Conservation (phyloP, 2,329 filamentous ascomycete genomes). For the Biscogniauxia mediterranea region DNA sequence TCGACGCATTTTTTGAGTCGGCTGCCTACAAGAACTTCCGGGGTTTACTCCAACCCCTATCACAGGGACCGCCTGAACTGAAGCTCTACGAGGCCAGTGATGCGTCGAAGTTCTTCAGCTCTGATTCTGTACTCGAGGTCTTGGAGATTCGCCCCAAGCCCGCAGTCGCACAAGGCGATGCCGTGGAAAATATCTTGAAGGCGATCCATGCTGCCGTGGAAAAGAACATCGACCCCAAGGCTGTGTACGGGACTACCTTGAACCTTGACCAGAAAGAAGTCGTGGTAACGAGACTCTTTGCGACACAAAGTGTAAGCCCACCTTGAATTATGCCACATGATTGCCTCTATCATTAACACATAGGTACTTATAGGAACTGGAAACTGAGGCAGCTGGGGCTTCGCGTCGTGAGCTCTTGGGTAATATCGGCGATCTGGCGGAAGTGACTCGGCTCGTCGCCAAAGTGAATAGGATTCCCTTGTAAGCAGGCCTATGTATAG, state of each 20-base stretch:
- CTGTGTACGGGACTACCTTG: slow-evolving; percentile 12
- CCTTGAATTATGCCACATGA: neutral
- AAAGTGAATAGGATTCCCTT: slow-evolving; percentile 9
- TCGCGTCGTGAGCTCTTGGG: slow-evolving; percentile 4
- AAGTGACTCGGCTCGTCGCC: slow-evolving; percentile 13
- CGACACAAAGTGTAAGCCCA: slow-evolving; percentile 12
- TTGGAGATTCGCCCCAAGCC: slow-evolving; percentile 10
- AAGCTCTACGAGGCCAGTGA: slow-evolving; percentile 16
- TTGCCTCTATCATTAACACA: neutral
- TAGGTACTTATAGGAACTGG: slow-evolving; percentile 1
- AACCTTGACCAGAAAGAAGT: slow-evolving; percentile 17
- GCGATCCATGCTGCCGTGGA: slow-evolving; percentile 8
- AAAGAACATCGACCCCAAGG: slow-evolving; percentile 4
- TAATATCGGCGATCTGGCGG: slow-evolving; percentile 8
- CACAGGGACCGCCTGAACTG: slow-evolving; percentile 11
- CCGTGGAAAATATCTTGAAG: slow-evolving; percentile 4
- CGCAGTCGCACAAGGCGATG: slow-evolving; percentile 1
- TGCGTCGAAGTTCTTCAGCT: slow-evolving; percentile 7
- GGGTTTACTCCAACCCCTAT: slow-evolving; percentile 5
- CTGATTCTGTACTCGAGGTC: slow-evolving; percentile 8
- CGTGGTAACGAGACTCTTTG: slow-evolving; percentile 5
- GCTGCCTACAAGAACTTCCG: slow-evolving; percentile 2
- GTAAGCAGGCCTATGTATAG: neutral
- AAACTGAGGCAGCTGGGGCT: neutral
- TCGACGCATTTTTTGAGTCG: slow-evolving; percentile 11